These are phyloP conservation scores for Gentiana dahurica DNA, from an alignment of 257 asterid species.

Conservation along the genomic window DNA sequence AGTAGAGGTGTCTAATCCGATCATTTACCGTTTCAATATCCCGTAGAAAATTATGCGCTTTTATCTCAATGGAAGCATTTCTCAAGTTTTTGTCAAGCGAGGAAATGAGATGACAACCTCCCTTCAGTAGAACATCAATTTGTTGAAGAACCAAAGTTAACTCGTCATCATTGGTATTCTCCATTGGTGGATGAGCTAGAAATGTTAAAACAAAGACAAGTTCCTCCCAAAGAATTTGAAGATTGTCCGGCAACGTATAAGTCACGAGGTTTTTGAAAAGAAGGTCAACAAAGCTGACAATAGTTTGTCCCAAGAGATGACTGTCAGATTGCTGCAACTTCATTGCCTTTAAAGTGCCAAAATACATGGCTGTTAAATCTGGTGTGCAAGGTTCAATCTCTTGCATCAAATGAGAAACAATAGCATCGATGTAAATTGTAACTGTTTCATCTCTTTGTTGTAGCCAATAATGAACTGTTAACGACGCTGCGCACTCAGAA, in stretches of 20 bases:
- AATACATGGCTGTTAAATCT: not conserved
- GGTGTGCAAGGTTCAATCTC: not conserved
- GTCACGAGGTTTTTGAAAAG: not conserved
- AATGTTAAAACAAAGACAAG: slow-evolving; percentile 2
- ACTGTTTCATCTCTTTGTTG: not conserved
- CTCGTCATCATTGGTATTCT: not conserved
- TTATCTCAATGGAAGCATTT: not conserved
- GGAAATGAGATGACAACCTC: not conserved
- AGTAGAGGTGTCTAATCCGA: slow-evolving; percentile 4
- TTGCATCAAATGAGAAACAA: not conserved
- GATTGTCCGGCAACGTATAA: not conserved
- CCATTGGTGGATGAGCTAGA: slow-evolving; percentile 1
- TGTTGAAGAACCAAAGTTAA: not conserved
- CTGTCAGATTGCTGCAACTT: not conserved
- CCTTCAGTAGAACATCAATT: not conserved
- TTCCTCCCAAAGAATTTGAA: slow-evolving; percentile 2
- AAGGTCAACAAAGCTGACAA: not conserved
- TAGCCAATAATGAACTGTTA: not conserved
- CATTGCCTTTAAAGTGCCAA: not conserved
- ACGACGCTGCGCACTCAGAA: not conserved
- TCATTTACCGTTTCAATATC: not conserved
- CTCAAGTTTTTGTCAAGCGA: not conserved
- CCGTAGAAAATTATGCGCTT: not conserved
- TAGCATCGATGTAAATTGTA: not conserved
- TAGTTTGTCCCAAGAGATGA: not conserved